Evolutionary conservation across 75 land plant genomes (phyloP).

Genomic region (Pinus taeda): DNA sequence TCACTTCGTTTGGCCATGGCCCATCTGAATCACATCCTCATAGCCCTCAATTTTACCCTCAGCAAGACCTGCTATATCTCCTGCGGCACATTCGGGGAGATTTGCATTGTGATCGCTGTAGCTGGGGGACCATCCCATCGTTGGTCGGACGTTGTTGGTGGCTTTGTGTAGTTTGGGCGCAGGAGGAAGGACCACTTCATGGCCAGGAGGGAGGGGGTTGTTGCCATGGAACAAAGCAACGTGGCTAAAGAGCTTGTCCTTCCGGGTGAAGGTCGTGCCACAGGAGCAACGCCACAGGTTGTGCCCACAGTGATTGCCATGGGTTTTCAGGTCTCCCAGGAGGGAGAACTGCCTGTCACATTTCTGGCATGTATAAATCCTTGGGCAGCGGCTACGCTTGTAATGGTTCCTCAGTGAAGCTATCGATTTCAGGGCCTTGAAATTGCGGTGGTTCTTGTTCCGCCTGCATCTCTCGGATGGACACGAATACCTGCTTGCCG

Average conservation of each 20-base stretch:
- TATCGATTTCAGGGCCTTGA: slow-evolving; percentile 81
- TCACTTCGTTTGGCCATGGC: too few species aligned
- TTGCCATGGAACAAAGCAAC: slow-evolving; percentile 82
- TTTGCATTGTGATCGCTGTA: neutral
- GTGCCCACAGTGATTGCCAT: slow-evolving; percentile 72
- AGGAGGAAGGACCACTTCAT: neutral
- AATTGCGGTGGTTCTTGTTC: slow-evolving; percentile 74
- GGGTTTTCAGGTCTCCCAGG: slow-evolving; percentile 76
- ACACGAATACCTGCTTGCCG: slow-evolving; percentile 55
- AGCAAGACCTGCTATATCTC: too few species aligned
- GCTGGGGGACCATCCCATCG: neutral
- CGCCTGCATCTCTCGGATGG: slow-evolving; percentile 82
- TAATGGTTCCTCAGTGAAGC: slow-evolving; percentile 87
- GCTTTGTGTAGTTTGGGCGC: too few species aligned
- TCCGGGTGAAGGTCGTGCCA: slow-evolving; percentile 81
- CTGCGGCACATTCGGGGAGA: too few species aligned
- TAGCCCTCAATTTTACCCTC: too few species aligned
- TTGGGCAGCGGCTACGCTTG: slow-evolving; percentile 89
- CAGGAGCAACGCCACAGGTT: slow-evolving; percentile 80
- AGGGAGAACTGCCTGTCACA: slow-evolving; percentile 78
- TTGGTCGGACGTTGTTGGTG: neutral
- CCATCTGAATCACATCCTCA: too few species aligned
- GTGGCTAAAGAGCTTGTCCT: slow-evolving; percentile 93
- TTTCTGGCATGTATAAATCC: slow-evolving; percentile 73
- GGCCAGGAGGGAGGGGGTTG: slow-evolving; percentile 32